Conservation (phyloP, 2,329 filamentous ascomycete species). For the Colletotrichum tabaci region DNA sequence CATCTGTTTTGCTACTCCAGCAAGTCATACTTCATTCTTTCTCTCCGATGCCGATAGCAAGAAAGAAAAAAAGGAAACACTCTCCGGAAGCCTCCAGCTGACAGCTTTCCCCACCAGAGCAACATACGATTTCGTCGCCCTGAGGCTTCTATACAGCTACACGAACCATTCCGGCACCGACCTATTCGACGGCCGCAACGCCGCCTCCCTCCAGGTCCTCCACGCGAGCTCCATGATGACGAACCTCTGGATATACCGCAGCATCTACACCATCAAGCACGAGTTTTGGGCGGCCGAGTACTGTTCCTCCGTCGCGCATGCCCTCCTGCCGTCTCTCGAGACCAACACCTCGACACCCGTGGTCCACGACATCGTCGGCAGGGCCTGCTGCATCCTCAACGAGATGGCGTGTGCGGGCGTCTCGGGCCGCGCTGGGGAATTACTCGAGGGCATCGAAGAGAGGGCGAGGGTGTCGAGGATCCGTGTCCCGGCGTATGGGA, state of each 20-base stretch:
- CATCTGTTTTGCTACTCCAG: slow-evolving; percentile 21
- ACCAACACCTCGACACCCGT: neutral
- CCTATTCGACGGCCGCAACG: slow-evolving; percentile 55
- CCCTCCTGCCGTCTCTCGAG: slow-evolving; percentile 1
- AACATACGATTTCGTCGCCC: slow-evolving; percentile 26
- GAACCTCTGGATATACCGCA: slow-evolving; percentile 46
- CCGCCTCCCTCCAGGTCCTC: slow-evolving; percentile 60
- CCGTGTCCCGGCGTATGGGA: slow-evolving; percentile 13
- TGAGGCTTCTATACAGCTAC: slow-evolving; percentile 26
- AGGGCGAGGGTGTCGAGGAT: neutral
- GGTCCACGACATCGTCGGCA: neutral
- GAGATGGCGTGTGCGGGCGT: slow-evolving; percentile 13
- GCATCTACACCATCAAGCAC: slow-evolving; percentile 44
- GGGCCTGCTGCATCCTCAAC: slow-evolving; percentile 23
- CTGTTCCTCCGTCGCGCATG: slow-evolving; percentile 8
- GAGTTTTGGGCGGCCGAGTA: slow-evolving; percentile 44
- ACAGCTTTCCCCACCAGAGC: neutral
- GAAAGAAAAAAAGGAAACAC: no score
- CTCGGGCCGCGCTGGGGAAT: slow-evolving; percentile 6
- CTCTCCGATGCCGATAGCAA: neutral
- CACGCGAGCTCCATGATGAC: slow-evolving; percentile 43
- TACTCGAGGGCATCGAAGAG: slow-evolving; percentile 13
- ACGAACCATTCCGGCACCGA: neutral
- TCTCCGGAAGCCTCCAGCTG: neutral
- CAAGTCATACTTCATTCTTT: neutral